Conservation (phyloP, 441 rosid species). For the Gossypium trilobum region DNA sequence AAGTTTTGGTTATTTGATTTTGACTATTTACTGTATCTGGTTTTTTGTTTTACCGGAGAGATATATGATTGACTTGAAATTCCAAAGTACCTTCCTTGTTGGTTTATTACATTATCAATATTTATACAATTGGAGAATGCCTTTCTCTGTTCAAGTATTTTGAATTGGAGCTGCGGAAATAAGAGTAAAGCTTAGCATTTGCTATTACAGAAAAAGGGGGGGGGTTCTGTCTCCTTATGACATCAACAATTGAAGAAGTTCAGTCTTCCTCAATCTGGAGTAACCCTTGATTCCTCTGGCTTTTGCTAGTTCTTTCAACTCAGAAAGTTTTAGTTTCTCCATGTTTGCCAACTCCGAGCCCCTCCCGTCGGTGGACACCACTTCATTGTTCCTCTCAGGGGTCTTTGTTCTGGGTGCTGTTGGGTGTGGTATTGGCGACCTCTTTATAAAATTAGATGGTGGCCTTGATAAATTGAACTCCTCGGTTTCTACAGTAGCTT, state of each 20-base stretch:
- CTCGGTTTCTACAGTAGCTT: not conserved
- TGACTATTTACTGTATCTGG: constrained; percentile 2
- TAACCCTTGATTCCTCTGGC: constrained; percentile 50
- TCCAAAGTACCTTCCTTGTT: not conserved
- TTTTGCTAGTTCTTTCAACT: constrained; percentile 60
- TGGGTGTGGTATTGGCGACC: not conserved
- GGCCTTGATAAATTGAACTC: constrained; percentile 28
- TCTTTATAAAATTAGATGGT: not conserved
- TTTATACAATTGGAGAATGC: not conserved
- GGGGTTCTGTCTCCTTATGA: not conserved
- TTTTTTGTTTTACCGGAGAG: constrained; percentile 7
- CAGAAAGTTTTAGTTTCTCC: constrained; percentile 48
- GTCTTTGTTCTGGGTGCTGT: constrained; percentile 21
- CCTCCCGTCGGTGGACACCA: not conserved
- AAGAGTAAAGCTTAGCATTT: not conserved
- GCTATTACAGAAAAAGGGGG: not conserved
- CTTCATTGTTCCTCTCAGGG: constrained; percentile 12
- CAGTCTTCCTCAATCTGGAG: constrained; percentile 48
- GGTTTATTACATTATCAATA: not conserved
- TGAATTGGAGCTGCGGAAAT: not conserved
- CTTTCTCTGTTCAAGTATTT: not conserved
- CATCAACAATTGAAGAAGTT: not conserved
- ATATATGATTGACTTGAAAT: not conserved
- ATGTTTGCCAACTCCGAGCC: constrained; percentile 11
- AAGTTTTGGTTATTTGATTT: constrained; percentile 19